phyloP scores from a whole-genome alignment of 768 basidiomycete species.

The Termitomyces sp. region DNA sequence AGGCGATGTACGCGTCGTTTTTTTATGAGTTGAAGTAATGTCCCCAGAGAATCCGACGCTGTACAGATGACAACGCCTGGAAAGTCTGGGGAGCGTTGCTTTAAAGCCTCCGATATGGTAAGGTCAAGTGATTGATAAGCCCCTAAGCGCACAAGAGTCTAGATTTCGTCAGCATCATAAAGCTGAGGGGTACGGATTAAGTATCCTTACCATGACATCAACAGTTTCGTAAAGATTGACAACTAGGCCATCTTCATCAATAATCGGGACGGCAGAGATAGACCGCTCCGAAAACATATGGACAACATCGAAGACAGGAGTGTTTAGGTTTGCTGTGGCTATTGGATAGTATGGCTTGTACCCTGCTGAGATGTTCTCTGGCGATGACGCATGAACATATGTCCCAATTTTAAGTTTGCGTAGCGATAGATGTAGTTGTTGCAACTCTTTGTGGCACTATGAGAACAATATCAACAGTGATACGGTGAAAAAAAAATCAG shows the following conservation, averaged over 20 bases:
- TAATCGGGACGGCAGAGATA: conserved; percentile 95
- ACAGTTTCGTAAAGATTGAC: conserved; percentile 98
- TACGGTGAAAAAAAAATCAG: background rate
- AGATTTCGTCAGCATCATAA: conserved; percentile 6
- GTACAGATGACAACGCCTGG: conserved; percentile 96
- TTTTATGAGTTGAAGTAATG: conserved; percentile 86
- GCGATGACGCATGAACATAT: conserved; percentile 61
- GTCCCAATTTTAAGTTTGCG: conserved; percentile 91
- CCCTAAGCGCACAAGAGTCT: conserved; percentile 93
- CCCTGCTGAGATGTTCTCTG: conserved; percentile 41
- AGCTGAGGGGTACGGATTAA: background rate
- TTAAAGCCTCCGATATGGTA: conserved; percentile 88
- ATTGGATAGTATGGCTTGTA: conserved; percentile 84
- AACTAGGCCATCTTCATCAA: conserved; percentile 89
- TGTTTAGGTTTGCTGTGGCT: conserved; percentile 84
- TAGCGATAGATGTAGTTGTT: conserved; percentile 72
- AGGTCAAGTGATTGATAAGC: conserved; percentile 96
- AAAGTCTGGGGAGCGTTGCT: conserved; percentile 90
- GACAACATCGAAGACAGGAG: conserved; percentile 95
- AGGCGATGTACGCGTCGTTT: conserved; percentile 91
- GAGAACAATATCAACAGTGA: conserved; percentile 6
- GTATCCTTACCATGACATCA: conserved; percentile 79
- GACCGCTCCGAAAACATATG: conserved; percentile 97
- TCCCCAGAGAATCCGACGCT: conserved; percentile 85
- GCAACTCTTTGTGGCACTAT: conserved; percentile 84